phyloP scores from a whole-genome alignment of 163 green algal species.

The Volvox carteri region DNA sequence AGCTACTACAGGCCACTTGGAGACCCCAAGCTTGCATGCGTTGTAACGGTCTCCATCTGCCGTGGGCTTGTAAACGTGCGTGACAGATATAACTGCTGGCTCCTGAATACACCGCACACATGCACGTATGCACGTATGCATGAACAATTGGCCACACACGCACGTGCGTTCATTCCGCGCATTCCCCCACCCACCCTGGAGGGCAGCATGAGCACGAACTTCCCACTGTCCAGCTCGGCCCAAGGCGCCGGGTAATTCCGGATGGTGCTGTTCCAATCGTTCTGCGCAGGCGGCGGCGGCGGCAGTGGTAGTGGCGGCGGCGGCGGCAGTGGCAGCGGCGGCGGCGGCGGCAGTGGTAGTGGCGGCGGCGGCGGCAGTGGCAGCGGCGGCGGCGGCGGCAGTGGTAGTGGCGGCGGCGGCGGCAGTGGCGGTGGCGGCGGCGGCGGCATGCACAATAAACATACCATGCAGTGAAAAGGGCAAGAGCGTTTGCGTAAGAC shows the following conservation, averaged over 20 bases:
- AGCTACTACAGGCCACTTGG: too few species aligned
- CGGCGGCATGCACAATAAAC: too few species aligned
- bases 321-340: background rate
- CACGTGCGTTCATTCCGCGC: background rate
- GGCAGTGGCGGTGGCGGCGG: too few species aligned
- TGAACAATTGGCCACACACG: background rate
- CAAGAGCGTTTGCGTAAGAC: too few species aligned
- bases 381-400: background rate
- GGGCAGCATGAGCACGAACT: constrained; percentile 19
- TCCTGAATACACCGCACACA: background rate
- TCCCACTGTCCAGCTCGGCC: constrained; percentile 48
- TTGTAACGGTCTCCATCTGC: too few species aligned
- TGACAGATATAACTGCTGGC: background rate
- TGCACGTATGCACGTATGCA: background rate
- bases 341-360: background rate
- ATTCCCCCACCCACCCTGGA: too few species aligned
- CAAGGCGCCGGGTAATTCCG: constrained; percentile 34
- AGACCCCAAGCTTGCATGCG: too few species aligned
- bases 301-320: background rate
- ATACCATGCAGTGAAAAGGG: too few species aligned
- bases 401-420: too few species aligned
- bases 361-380: background rate
- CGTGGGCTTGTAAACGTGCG: background rate
- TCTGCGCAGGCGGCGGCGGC: background rate
- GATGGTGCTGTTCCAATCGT: constrained; percentile 15